These are phyloP conservation scores for Beauveria bassiana DNA, from an alignment of 2,329 filamentous ascomycete genomes.

Conservation along the genomic window DNA sequence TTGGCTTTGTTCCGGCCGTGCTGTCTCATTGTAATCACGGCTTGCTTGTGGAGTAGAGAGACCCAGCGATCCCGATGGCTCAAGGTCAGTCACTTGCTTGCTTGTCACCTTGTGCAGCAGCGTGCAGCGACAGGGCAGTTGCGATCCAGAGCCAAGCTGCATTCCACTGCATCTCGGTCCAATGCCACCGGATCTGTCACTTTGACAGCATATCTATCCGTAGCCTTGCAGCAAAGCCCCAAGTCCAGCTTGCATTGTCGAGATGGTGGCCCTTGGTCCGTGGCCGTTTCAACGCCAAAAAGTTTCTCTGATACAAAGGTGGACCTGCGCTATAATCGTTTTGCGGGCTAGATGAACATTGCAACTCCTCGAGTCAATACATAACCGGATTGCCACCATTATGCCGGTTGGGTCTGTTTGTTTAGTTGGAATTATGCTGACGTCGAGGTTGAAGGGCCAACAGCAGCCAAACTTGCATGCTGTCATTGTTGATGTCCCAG, in stretches of 20 bases:
- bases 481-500: not conserved
- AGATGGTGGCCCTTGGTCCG: not conserved
- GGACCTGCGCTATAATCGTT: not conserved
- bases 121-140: not conserved
- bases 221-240: not conserved
- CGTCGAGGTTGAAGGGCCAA: not conserved
- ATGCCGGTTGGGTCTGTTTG: too few relatives aligned
- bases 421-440: too few relatives aligned
- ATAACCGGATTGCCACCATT: too few relatives aligned
- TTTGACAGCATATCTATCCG: not conserved
- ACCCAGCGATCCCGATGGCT: not conserved
- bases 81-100: not conserved
- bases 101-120: too few relatives aligned
- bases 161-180: not conserved
- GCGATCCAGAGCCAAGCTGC: not conserved
- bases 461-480: too few relatives aligned
- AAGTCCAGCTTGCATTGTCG: not conserved
- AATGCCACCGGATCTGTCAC: not conserved
- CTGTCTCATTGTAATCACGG: constrained; percentile 4
- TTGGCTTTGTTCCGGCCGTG: not conserved
- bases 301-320: not conserved
- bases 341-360: not conserved
- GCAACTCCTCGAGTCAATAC: not conserved
- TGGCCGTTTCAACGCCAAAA: not conserved
- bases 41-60: not conserved